Conservation (phyloP, 495 filamentous ascomycete genomes). For the Daldinia childiae region DNA sequence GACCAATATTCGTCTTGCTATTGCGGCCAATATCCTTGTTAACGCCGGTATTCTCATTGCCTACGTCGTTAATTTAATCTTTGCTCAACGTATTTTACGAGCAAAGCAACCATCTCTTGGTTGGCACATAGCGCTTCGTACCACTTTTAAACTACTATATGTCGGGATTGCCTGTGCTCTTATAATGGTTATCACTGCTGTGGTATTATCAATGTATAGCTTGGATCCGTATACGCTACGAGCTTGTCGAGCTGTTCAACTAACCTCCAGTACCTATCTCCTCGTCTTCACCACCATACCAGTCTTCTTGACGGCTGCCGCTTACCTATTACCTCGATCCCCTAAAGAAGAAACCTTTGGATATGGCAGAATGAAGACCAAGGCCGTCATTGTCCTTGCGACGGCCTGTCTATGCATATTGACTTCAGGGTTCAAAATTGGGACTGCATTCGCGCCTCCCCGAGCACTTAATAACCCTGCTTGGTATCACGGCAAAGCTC, state of each 20-base stretch:
- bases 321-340: constrained; percentile 59
- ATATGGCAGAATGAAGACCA: constrained; percentile 67
- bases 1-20: constrained; percentile 66
- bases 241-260: constrained; percentile 69
- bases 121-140: constrained; percentile 63
- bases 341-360: constrained; percentile 74
- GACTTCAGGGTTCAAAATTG: constrained; percentile 73
- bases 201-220: constrained; percentile 73
- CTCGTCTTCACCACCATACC: constrained; percentile 78
- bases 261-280: constrained; percentile 73
- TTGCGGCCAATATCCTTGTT: constrained; percentile 80
- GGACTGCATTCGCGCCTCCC: constrained; percentile 60
- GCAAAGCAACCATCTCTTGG: constrained; percentile 76
- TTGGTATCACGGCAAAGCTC: constrained; percentile 73
- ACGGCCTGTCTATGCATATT: constrained; percentile 66
- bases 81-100: constrained; percentile 79
- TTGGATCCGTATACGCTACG: constrained; percentile 58
- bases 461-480: constrained; percentile 65
- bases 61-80: constrained; percentile 83
- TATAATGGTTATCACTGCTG: constrained; percentile 73
- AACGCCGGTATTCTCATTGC: constrained; percentile 79
- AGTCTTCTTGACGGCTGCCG: constrained; percentile 66
- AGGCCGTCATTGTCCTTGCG: constrained; percentile 67
- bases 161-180: constrained; percentile 67
- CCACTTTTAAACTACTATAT: constrained; percentile 66